phyloP scores from a whole-genome alignment of 495 filamentous ascomycete genomes.

The Cairneyella variabilis region DNA sequence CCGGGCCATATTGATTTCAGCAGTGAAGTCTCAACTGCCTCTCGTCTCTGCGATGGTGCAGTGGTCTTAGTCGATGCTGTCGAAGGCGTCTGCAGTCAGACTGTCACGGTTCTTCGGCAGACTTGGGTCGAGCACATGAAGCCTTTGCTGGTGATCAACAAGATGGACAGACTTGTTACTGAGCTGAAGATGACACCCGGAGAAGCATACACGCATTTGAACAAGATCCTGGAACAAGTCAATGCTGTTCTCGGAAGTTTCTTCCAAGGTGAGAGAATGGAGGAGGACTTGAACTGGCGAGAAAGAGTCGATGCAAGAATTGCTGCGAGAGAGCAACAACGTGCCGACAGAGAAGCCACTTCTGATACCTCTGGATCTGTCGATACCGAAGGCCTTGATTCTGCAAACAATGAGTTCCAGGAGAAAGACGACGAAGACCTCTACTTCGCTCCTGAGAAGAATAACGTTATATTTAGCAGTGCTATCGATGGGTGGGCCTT shows the following conservation, averaged over 20 bases:
- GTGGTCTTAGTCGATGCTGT: slow-evolving; percentile 97
- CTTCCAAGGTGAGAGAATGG: slow-evolving; percentile 97
- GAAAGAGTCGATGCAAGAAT: slow-evolving; percentile 86
- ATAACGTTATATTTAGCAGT: slow-evolving; percentile 98
- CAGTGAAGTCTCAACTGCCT: slow-evolving; percentile 95
- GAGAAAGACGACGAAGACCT: slow-evolving; percentile 95
- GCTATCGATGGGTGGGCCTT: slow-evolving; percentile 98
- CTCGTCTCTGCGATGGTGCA: slow-evolving; percentile 90
- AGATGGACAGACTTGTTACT: slow-evolving; percentile 90
- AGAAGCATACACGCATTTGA: slow-evolving; percentile 89
- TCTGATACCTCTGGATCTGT: slow-evolving; percentile 38
- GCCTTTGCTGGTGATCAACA: slow-evolving; percentile 94
- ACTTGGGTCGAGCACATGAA: slow-evolving; percentile 95
- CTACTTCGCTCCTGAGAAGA: slow-evolving; percentile 96
- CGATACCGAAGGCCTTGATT: slow-evolving; percentile 30
- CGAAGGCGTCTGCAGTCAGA: slow-evolving; percentile 97
- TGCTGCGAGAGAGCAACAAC: slow-evolving; percentile 35
- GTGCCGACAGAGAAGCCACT: slow-evolving; percentile 38
- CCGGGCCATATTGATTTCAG: slow-evolving; percentile 99
- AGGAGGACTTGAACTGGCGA: slow-evolving; percentile 95
- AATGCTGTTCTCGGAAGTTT: slow-evolving; percentile 98
- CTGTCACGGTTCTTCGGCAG: slow-evolving; percentile 91
- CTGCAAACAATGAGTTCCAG: slow-evolving; percentile 66
- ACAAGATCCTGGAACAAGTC: slow-evolving; percentile 86
- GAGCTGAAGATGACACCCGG: slow-evolving; percentile 88